phyloP scores from a whole-genome alignment of 2,329 filamentous ascomycete genomes.

The Penicillium sp. region DNA sequence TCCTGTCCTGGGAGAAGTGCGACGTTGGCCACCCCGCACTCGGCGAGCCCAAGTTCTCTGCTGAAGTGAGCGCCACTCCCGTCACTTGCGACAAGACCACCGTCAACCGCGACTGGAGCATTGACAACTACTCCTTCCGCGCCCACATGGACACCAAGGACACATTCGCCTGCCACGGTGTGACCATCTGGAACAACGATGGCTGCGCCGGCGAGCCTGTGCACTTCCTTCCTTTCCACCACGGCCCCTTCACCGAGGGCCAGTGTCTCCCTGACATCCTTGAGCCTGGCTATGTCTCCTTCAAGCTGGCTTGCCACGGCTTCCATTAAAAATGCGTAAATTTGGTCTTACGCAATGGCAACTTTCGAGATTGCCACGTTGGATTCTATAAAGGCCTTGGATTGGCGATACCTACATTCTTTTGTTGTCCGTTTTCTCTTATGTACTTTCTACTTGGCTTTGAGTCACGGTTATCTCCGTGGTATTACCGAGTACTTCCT shows the following conservation, averaged over 20 bases:
- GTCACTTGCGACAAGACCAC: slow-evolving; percentile 17
- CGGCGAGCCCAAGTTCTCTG: slow-evolving; percentile 14
- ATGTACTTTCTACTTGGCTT: neutral
- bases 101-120: slow-evolving; percentile 18
- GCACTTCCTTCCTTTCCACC: slow-evolving; percentile 14
- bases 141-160: slow-evolving; percentile 18
- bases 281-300: slow-evolving; percentile 15
- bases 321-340: neutral
- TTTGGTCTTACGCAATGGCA: neutral
- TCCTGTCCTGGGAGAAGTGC: slow-evolving; percentile 20
- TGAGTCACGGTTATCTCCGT: neutral
- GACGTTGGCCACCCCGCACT: slow-evolving; percentile 9
- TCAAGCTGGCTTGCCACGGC: slow-evolving; percentile 13
- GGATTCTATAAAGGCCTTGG: neutral
- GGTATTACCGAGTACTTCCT: neutral
- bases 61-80: slow-evolving; percentile 9
- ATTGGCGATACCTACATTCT: slow-evolving; percentile 1
- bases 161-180: slow-evolving; percentile 12
- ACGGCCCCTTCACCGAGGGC: slow-evolving; percentile 11
- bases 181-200: slow-evolving; percentile 19
- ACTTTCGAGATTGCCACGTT: neutral
- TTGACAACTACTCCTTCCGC: slow-evolving; percentile 17
- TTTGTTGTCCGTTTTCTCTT: neutral
- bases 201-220: slow-evolving; percentile 14
- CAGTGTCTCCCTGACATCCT: slow-evolving; percentile 16